Base-by-base conservation (phyloP, 768 basidiomycete species). In the Phylloporus scabripes region DNA sequence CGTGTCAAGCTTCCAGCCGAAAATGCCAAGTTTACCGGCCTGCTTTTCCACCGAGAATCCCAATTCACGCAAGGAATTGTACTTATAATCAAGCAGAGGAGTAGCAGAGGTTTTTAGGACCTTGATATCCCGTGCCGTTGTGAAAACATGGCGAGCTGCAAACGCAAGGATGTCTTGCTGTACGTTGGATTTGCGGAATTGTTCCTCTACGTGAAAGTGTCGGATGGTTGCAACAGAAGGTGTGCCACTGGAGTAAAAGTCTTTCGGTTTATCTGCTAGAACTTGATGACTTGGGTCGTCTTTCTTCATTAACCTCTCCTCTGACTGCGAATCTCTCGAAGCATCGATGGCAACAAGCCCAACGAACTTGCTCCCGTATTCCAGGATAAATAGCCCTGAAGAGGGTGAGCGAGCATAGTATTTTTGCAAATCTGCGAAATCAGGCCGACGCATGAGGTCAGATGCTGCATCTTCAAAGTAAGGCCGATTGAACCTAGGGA, bases 321-420 rank as follows among this genome's bases (percentile, higher is more conserved):
- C 65, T 17, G 65, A 63, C 21, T 60, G 53, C 11, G 72, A 68
- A 41, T 76, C 71, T 21, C 52, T 60, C 8, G 77, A 78, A 0
- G 85, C 83, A 61, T 89, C 88, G 24, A 89, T 50, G 11, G 83
- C 86, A 52, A 88, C 73, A 49, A 87, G 68, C 0, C 88, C 88
- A 14, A 91, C 72, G 50, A 85, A 78, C 1, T 66, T 73, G 37
- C 70, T 63, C 7, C 71, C 77, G 38, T 72, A 80, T 58, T 88
- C 81, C 28, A 89, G 71, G 32, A 90, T 71, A 73, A 81, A 89
- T 60, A 88, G 71, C 1, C 83, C 85, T 2, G 86, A 87, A 0
- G 78, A 75, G 1, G 81, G 73, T 2, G 79, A 77, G 23, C 75
- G 73, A 32, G 74, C 66, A 63, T 91, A 91, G 62, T 85, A 77